Evolutionary conservation across 129 eudicot species (phyloP), one percentile per base, ranked within the genome.

Genomic region (Rutidosis leptorrhynchoides): DNA sequence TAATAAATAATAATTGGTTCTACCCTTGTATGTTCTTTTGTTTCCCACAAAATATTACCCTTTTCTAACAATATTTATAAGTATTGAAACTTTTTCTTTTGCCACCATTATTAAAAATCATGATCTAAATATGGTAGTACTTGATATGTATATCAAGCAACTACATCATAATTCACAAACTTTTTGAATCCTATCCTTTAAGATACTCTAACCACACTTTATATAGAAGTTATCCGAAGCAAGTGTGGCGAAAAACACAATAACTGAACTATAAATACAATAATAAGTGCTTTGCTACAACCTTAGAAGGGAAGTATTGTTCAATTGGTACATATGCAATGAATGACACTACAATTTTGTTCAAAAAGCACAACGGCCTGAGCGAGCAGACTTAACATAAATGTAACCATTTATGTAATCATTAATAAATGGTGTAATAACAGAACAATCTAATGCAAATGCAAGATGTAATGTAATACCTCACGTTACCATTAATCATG

Each of bases 1-100:
- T n/a, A n/a, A n/a, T n/a, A 69, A 74, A 79, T 32, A 40, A 67
- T 82, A 74, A 65, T 75, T 66, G 17, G 63, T 7, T 65, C 42
- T 54, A 7, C 43, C 32, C 62, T 46, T 59, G 48, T 33, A 19
- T 17, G 7, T 20, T 53, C 63, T 53, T 54, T 54, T 2, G 16
- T 67, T 67, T 68, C 62, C 28, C 11, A 7, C 22, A 5, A 2
- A 45, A 65, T 68, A 53, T n/a, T n/a, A 49, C 64, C 78, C 78
- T 65, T 48, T 74, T 74, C 67, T 51, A 55, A 9, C 14, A 37
- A 19, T 42, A 74, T 74, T 55, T 64, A 64, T 65, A 73, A 40
- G 29, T 54, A 28, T n/a, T 65, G 46, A 58, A 28, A 65, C n/a
- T 42, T 20, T 70, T 58, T 71, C 30, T 45, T 59, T 60, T 59